phyloP scores from a whole-genome alignment of 176 grass and related monocot genomes.

The Phoenix dactylifera region DNA sequence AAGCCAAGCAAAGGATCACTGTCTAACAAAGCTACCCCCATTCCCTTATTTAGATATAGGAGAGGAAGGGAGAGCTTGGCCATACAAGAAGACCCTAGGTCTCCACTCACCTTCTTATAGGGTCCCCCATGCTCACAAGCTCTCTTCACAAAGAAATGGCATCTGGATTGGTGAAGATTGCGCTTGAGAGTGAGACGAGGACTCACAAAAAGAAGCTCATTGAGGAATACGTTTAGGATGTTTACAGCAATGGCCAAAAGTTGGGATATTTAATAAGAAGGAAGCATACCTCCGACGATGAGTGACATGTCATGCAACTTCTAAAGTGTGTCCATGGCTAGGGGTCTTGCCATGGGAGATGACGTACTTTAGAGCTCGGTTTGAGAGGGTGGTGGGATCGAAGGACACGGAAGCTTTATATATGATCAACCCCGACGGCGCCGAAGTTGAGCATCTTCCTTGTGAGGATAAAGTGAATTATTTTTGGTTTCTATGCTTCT shows the following conservation, averaged over 20 bases:
- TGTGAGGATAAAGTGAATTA: constrained; percentile 27
- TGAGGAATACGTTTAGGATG: constrained; percentile 64
- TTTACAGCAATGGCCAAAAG: constrained; percentile 72
- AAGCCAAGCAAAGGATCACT: background rate
- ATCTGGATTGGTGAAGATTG: constrained; percentile 42
- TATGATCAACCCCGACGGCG: constrained; percentile 61
- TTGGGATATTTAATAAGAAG: constrained; percentile 46
- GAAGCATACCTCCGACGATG: constrained; percentile 37
- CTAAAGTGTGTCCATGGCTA: constrained; percentile 65
- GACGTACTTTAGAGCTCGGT: constrained; percentile 72
- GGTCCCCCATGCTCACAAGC: constrained; percentile 67
- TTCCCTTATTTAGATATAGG: constrained; percentile 61
- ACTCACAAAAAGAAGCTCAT: constrained; percentile 22
- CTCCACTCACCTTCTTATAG: constrained; percentile 59
- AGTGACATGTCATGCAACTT: constrained; percentile 59
- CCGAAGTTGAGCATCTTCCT: constrained; percentile 89
- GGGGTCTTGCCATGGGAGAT: constrained; percentile 68
- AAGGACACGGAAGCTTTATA: constrained; percentile 74
- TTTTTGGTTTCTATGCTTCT: too few relatives aligned
- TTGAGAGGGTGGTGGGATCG: constrained; percentile 70
- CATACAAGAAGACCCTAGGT: constrained; percentile 63
- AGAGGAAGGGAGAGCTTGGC: constrained; percentile 41
- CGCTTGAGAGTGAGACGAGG: constrained; percentile 67
- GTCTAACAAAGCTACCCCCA: constrained; percentile 6
- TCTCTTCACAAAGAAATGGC: constrained; percentile 64